These are phyloP conservation scores for Thyridium curvatum DNA, from an alignment of 2,329 filamentous ascomycete genomes.

Conservation along the genomic window DNA sequence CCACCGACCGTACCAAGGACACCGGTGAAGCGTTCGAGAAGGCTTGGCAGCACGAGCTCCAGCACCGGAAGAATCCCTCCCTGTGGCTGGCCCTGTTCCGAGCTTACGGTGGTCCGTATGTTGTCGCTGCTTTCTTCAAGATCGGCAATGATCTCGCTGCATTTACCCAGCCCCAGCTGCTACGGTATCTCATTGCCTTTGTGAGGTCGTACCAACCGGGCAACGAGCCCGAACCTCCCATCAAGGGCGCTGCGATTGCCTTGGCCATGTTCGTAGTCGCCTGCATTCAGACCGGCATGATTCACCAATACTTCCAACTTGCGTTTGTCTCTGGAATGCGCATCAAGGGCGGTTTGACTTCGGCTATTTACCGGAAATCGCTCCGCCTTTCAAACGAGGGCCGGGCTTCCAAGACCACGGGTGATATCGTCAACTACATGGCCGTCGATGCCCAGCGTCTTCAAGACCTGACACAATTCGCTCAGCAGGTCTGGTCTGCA, in stretches of 20 bases:
- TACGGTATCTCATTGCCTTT: conserved; percentile 78
- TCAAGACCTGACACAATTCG: conserved; percentile 91
- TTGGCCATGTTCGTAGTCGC: conserved; percentile 89
- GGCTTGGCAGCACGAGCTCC: conserved; percentile 72
- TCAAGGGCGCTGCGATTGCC: conserved; percentile 81
- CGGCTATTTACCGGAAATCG: conserved; percentile 89
- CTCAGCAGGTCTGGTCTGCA: conserved; percentile 92
- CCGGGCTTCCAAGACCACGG: conserved; percentile 79
- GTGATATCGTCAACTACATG: conserved; percentile 99
- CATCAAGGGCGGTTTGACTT: conserved; percentile 84
- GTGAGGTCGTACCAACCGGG: conserved; percentile 66
- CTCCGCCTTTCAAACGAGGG: conserved; percentile 90
- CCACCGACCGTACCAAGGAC: conserved; percentile 68
- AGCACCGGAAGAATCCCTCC: conserved; percentile 62
- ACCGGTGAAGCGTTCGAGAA: conserved; percentile 66
- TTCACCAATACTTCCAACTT: conserved; percentile 97
- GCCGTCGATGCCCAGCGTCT: conserved; percentile 94
- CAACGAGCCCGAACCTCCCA: conserved; percentile 63
- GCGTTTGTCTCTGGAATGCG: conserved; percentile 95
- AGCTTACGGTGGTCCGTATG: conserved; percentile 80
- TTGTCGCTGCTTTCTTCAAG: conserved; percentile 80
- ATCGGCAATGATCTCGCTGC: conserved; percentile 77
- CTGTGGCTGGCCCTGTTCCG: conserved; percentile 82
- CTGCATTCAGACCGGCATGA: conserved; percentile 76
- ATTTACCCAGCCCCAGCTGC: conserved; percentile 85